Evolutionary conservation across 2,329 filamentous ascomycete genomes (phyloP), one percentile per base, ranked within the genome.

Genomic region (Chaetomiaceae sp.): DNA sequence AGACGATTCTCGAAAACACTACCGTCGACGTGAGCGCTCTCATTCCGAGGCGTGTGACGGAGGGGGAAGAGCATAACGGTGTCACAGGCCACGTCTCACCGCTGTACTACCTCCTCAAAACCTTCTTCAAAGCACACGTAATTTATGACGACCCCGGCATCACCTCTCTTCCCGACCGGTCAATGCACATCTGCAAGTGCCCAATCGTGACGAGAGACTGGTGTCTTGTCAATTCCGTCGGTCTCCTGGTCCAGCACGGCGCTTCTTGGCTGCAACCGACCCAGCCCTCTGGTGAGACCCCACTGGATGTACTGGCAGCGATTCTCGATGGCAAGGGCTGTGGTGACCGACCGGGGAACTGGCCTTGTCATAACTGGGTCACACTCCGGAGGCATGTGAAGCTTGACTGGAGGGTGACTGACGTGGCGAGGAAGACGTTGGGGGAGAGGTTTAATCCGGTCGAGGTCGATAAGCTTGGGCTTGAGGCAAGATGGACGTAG

Each of bases 61-160:
- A 23, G 7, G 13, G 10, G 8, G 3, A 44, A 10, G 13, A 8
- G 16, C 16, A n/a, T n/a, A 51, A 51, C 34, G 16, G 23, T 27
- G 7, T 46, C 33, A 27, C 9, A 6, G 42, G 34, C 10, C 18
- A 34, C 14, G 34, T 46, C 2, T 5, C 41, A 4, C 49, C 41
- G 27, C 27, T 51, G 13, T 34, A 46, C 13, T 51, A 51, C 21
- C 27, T 51, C 5, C 42, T 46, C n/a, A 51, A 46, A 20, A 51
- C 41, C 27, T 51, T 46, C 11, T 33, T n/a, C n/a, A 41, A 40
- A 16, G 36, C 18, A 2, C 49, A 46, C 20, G n/a, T 46, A 20
- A 33, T 23, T 27, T 20, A 33, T 10, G 4, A 23, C 29, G 7
- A 2, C 11, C 10, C 10, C 9, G 5, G 23, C 23, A n/a, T 9